These are phyloP conservation scores for Chrysanthemum makinoi DNA, from an alignment of 129 eudicot genomes.

Conservation along the genomic window DNA sequence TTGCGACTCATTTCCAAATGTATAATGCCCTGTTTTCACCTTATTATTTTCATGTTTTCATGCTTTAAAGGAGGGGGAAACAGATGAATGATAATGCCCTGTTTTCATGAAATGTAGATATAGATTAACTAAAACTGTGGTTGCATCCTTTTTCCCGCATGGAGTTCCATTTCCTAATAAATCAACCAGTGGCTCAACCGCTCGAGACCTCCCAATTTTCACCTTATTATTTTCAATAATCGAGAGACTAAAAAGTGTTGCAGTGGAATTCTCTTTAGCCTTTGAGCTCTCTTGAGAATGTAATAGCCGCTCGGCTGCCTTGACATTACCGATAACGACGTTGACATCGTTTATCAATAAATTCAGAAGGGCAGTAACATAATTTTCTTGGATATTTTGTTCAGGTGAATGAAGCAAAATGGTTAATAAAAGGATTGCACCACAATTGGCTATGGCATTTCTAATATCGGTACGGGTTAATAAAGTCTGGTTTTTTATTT, in stretches of 20 bases:
- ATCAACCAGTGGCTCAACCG: no score
- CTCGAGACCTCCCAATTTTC: conserved; percentile 58
- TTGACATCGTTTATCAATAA: conserved; percentile 79
- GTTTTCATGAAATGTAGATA: no score
- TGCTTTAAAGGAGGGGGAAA: no score
- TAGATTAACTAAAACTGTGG: no score
- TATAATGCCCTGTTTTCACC: no score
- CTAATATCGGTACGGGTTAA: conserved; percentile 43
- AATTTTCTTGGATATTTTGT: conserved; percentile 57
- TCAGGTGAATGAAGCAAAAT: conserved; percentile 66
- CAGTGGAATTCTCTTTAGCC: conserved; percentile 73
- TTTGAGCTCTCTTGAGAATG: conserved; percentile 62
- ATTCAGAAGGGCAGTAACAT: conserved; percentile 89
- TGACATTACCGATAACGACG: conserved; percentile 66
- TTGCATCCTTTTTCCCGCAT: no score
- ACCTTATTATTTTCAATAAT: conserved; percentile 71
- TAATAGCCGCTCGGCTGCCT: conserved; percentile 79
- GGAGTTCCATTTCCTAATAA: no score
- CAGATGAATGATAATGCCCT: no score
- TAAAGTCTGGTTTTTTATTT: no score
- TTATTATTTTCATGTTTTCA: no score
- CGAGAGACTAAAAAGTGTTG: conserved; percentile 88
- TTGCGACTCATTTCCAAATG: no score
- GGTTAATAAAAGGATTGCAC: conserved; percentile 63
- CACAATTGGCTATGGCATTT: conserved; percentile 67